A percentile compares a stretch with the other conserved stretches of the same genome.
Conservation (phyloP, 305 asterid species). For the Solanum hybrid region DNA sequence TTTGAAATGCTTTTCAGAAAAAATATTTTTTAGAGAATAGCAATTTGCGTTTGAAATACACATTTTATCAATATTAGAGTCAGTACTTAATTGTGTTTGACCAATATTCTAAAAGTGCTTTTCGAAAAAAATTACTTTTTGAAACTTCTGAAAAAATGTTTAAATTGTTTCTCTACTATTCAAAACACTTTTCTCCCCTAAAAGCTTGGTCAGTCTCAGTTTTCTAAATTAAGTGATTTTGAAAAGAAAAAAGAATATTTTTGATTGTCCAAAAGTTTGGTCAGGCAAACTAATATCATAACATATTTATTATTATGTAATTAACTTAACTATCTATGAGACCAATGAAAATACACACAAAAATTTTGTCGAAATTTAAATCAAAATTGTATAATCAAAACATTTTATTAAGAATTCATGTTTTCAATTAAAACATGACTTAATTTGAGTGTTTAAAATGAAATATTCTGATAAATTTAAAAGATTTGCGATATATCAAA, state of each 20-base stretch:
- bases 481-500: neutral
- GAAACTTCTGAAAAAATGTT: neutral
- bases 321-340: neutral
- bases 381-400: neutral
- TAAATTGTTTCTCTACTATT: neutral
- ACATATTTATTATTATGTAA: neutral
- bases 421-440: neutral
- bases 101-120: neutral
- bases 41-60: no score
- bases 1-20: neutral
- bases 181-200: neutral
- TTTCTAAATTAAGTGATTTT: neutral
- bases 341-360: no score
- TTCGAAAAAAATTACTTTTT: neutral
- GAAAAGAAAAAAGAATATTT: neutral
- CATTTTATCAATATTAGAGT: no score
- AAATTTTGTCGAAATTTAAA: accelerated
- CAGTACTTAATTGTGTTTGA: neutral
- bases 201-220: no score
- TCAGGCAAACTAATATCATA: neutral
- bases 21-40: no score
- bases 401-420: neutral
- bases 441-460: neutral
- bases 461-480: neutral
- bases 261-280: neutral